phyloP scores from a whole-genome alignment of 352 stramenopile genomes.

The Phytophthora fragariaefolia region DNA sequence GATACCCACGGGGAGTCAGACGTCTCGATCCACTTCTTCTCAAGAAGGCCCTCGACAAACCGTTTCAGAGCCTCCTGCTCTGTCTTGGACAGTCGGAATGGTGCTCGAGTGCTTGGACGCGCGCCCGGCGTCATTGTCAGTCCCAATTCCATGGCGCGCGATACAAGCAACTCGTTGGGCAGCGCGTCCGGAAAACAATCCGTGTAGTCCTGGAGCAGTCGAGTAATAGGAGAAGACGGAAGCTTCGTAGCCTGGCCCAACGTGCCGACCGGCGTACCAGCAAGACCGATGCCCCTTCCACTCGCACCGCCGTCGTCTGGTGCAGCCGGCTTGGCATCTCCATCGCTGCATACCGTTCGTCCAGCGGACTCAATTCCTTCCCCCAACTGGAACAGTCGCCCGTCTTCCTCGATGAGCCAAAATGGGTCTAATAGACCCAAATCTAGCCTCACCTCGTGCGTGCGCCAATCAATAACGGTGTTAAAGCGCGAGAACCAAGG shows the following conservation, averaged over 20 bases:
- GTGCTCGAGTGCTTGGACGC: conserved; percentile 8
- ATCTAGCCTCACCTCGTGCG: conserved; percentile 15
- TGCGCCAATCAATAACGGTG: conserved; percentile 13
- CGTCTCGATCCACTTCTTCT: conserved; percentile 20
- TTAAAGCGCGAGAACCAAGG: conserved; percentile 19
- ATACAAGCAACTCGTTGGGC: conserved; percentile 12
- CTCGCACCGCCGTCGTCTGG: not conserved
- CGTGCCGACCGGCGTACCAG: not conserved
- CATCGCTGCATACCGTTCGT: not conserved
- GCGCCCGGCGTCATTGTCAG: conserved; percentile 16
- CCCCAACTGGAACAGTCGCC: not conserved
- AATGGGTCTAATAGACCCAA: not conserved
- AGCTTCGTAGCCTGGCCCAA: too few relatives aligned
- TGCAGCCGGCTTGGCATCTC: not conserved
- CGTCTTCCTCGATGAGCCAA: not conserved
- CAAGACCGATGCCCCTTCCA: not conserved
- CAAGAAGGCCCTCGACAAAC: conserved; percentile 17
- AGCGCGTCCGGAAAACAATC: conserved; percentile 8
- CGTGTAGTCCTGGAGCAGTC: not conserved
- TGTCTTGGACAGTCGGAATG: conserved; percentile 10
- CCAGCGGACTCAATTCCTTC: not conserved
- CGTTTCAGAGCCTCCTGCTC: conserved; percentile 12
- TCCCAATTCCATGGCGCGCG: conserved; percentile 7
- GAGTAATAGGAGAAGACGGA: not conserved
- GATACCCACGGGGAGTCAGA: conserved; percentile 22